Conservation (phyloP, 805 yeast genomes). For the Novakomyces olei region DNA sequence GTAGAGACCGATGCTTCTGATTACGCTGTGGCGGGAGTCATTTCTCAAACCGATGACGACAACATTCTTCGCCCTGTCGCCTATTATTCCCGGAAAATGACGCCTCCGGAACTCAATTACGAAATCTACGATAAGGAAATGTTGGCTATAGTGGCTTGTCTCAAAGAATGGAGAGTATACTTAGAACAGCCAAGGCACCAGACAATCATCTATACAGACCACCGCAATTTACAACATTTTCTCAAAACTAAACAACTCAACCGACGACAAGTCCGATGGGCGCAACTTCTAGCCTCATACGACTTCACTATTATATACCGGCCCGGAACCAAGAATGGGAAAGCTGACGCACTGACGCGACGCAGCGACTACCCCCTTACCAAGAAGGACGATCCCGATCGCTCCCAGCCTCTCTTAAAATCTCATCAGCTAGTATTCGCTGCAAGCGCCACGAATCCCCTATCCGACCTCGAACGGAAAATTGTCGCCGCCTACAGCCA, state of each 20-base stretch:
- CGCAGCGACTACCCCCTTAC: not conserved
- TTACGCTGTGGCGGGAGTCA: not conserved
- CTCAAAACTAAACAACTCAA: not conserved
- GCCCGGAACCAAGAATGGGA: not conserved
- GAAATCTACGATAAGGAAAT: not conserved
- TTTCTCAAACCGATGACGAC: slow-evolving; percentile 1
- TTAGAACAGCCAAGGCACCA: not conserved
- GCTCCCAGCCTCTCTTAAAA: not conserved
- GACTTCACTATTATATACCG: not conserved
- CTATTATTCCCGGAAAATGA: not conserved
- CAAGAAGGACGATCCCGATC: not conserved
- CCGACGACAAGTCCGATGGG: not conserved
- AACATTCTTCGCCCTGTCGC: not conserved
- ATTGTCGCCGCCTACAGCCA: too few species aligned
- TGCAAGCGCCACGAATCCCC: too few species aligned
- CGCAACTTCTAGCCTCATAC: not conserved
- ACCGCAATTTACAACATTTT: not conserved
- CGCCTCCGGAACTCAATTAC: not conserved
- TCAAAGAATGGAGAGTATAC: not conserved
- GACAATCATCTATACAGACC: not conserved
- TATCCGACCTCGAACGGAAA: too few species aligned
- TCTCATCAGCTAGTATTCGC: too few species aligned
- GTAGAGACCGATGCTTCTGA: slow-evolving; percentile 3
- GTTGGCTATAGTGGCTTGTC: not conserved
- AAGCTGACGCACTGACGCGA: not conserved